Evolutionary conservation across 306 rosid genomes (phyloP).

Genomic region (Luffa aegyptiaca): DNA sequence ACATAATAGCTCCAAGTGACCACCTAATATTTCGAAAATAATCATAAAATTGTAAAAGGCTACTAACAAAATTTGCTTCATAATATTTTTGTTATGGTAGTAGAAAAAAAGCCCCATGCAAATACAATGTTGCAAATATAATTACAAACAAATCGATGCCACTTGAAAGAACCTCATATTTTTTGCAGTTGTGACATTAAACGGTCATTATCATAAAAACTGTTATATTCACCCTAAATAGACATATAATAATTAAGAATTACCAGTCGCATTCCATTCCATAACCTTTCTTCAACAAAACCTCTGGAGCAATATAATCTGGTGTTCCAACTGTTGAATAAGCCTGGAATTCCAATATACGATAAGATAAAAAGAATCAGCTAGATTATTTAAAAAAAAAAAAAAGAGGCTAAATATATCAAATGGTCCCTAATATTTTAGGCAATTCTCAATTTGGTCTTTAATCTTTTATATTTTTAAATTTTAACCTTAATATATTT

Average conservation of each 20-base stretch:
- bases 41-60: background rate
- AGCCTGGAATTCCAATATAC: slow-evolving; percentile 54
- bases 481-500: background rate
- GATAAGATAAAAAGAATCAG: slow-evolving; percentile 9
- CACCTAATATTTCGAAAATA: slow-evolving; percentile 53
- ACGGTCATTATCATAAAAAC: background rate
- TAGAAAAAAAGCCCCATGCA: background rate
- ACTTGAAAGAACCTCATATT: background rate
- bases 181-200: background rate
- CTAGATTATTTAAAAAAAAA: background rate
- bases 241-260: slow-evolving; percentile 16
- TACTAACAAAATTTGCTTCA: background rate
- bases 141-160: background rate
- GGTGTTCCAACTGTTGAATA: slow-evolving; percentile 99
- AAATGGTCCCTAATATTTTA: background rate
- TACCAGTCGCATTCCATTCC: slow-evolving; percentile 99
- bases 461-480: background rate
- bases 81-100: background rate
- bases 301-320: slow-evolving; percentile 99
- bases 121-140: background rate
- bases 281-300: slow-evolving; percentile 93
- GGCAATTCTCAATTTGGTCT: background rate
- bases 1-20: slow-evolving; percentile 99
- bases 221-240: background rate
- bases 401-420: background rate